Evolutionary conservation across 257 asterid species (phyloP), one percentile per base, ranked within the genome.

Genomic region (Paraleonurus japonicus): DNA sequence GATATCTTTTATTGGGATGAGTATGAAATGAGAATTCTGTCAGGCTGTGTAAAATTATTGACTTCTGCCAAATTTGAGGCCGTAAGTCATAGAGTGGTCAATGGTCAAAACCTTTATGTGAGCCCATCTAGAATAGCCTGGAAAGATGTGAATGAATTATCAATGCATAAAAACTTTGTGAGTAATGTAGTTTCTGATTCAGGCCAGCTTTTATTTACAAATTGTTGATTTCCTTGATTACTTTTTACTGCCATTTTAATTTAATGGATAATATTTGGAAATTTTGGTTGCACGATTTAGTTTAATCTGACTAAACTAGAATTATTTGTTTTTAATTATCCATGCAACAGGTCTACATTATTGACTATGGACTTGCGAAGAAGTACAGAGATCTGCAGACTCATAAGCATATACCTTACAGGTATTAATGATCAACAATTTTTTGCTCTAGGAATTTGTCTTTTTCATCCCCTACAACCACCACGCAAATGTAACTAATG

Each of bases 341-440:
- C 70, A 45, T 73, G 45, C 76, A 62, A 76, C 89, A 93, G 99
- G 99, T 94, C 9, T 94, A 89, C 79, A 76, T 89, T 75, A 94
- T 91, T 77, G 99, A 94, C 86, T 94, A 81, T 80, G 99, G 99
- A 58, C 96, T 94, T 73, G 99, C 96, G 65, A 94, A 94, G 83
- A 94, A 94, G 75, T 94, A 86, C 75, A 77, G 98, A 81, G 97
- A 94, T 83, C 90, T 94, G 61, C 96, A 87, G 71, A 91, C 99
- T 67, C 99, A 89, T 60, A 94, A 87, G 81, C 99, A 94, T 80
- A 89, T 94, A 81, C 98, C 98, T 15, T 94, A 94, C 90, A 91
- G 97, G 99, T 94, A 81, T 37, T 37, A 20, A 65, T 20, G 26
- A 15, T 57, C 78, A 33, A 33, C 30, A 35, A 35, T 32, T 20